These are phyloP conservation scores for Arthrobotrys entomopaga DNA, from an alignment of 2,329 filamentous ascomycete species.

Conservation along the genomic window DNA sequence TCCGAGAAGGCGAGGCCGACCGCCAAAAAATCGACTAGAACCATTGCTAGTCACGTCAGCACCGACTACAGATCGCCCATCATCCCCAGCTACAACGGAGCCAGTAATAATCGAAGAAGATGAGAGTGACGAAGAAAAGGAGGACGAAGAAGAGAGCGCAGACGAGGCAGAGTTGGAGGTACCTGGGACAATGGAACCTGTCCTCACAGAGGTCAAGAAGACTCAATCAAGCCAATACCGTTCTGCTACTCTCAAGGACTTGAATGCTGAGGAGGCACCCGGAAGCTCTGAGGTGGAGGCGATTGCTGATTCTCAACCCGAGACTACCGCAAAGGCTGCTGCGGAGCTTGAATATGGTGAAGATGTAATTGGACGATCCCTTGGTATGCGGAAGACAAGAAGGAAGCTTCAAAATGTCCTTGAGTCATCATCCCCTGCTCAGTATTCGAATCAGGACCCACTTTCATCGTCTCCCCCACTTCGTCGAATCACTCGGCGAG, in stretches of 20 bases:
- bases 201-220: slow-evolving; percentile 36
- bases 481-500: slow-evolving; percentile 11
- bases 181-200: slow-evolving; percentile 35
- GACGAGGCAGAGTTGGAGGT: slow-evolving; percentile 35
- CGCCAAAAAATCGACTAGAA: slow-evolving; percentile 29
- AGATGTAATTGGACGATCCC: too few relatives aligned
- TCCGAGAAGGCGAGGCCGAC: slow-evolving; percentile 22
- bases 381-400: background rate
- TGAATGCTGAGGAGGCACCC: background rate
- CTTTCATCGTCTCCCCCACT: slow-evolving; percentile 28
- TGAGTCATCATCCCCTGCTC: background rate
- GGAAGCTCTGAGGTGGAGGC: slow-evolving; percentile 25
- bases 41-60: slow-evolving; percentile 22
- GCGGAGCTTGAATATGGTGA: slow-evolving; percentile 1
- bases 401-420: background rate
- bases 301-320: slow-evolving; percentile 29
- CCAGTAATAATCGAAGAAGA: slow-evolving; percentile 1
- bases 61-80: slow-evolving; percentile 4
- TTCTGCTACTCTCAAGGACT: background rate
- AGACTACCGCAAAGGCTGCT: slow-evolving; percentile 13
- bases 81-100: background rate
- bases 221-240: slow-evolving; percentile 37
- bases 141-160: background rate
- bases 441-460: slow-evolving; percentile 9
- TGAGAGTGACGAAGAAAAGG: background rate